phyloP scores from a whole-genome alignment of 164 flowering plant genomes.

The Aristolochia californica region DNA sequence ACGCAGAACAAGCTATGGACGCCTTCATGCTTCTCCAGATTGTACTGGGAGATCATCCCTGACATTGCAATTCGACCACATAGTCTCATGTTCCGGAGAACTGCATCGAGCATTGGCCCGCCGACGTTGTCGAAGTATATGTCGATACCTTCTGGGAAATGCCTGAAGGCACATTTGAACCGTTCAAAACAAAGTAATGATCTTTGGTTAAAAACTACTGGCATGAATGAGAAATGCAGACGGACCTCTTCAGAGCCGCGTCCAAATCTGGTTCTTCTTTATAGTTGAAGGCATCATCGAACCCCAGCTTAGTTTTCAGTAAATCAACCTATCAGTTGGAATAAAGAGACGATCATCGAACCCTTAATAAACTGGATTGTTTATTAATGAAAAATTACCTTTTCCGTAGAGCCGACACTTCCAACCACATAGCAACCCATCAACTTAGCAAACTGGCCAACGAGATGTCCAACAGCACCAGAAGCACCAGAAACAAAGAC shows the following conservation, averaged over 20 bases:
- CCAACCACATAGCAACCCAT: constrained; percentile 76
- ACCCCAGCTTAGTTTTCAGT: constrained; percentile 39
- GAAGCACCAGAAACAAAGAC: constrained; percentile 67
- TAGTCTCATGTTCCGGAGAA: constrained; percentile 38
- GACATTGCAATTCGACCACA: constrained; percentile 42
- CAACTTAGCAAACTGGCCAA: constrained; percentile 71
- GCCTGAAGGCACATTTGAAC: constrained; percentile 9
- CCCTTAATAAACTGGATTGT: too few relatives aligned
- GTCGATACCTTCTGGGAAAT: constrained; percentile 48
- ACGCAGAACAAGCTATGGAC: constrained; percentile 13
- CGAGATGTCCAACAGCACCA: constrained; percentile 77
- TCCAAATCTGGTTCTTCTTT: constrained; percentile 37
- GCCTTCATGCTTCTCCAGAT: constrained; percentile 13
- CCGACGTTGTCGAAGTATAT: constrained; percentile 64
- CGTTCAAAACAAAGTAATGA: too few relatives aligned
- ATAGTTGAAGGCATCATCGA: constrained; percentile 50
- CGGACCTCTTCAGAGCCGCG: constrained; percentile 44
- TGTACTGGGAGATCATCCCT: constrained; percentile 39
- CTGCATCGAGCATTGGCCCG: constrained; percentile 56
- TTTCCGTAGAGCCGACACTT: constrained; percentile 52
- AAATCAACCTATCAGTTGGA: constrained; percentile 36
- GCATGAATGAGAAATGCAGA: too few relatives aligned
- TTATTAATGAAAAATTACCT: too few relatives aligned
- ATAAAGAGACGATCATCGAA: too few relatives aligned
- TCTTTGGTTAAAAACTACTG: too few relatives aligned